These are phyloP conservation scores for Limnanthes douglasii DNA, from an alignment of 345 rosid genomes.

Conservation along the genomic window DNA sequence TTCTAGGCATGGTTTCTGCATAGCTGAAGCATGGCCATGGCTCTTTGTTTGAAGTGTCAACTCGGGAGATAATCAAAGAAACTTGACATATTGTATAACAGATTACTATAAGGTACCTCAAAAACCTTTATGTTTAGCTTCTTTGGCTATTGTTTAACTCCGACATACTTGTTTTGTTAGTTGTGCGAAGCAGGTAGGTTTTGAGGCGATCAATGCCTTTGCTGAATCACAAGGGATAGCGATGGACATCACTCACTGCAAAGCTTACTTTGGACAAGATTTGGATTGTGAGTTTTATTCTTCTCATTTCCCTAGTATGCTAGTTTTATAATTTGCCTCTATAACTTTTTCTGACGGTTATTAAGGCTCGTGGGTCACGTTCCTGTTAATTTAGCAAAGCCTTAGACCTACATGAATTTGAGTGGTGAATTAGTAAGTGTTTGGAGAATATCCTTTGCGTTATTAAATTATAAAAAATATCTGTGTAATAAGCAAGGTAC, in stretches of 20 bases:
- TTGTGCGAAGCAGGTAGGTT: constrained; percentile 45
- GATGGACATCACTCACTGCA: constrained; percentile 35
- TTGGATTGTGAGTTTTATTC: neutral
- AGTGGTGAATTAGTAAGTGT: constrained; percentile 74
- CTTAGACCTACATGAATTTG: constrained; percentile 90
- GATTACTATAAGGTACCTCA: neutral
- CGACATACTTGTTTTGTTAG: neutral
- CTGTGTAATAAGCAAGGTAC: too few relatives aligned
- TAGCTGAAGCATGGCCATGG: constrained; percentile 48
- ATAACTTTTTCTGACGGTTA: too few relatives aligned
- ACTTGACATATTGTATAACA: constrained; percentile 64
- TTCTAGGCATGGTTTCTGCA: constrained; percentile 38
- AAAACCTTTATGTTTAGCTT: neutral
- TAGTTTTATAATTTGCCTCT: too few relatives aligned
- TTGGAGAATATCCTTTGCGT: constrained; percentile 1
- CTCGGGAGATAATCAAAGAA: constrained; percentile 70
- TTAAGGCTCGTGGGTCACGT: constrained; percentile 41
- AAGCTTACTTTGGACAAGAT: constrained; percentile 71
- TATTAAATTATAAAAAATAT: neutral
- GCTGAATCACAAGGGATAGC: constrained; percentile 43
- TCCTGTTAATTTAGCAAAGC: constrained; percentile 56
- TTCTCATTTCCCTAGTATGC: neutral
- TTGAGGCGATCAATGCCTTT: constrained; percentile 66
- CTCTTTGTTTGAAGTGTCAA: constrained; percentile 76
- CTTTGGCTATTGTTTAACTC: constrained; percentile 2